A percentile compares a stretch with the other conserved stretches of the same genome.
Conservation (phyloP, 2,329 filamentous ascomycete genomes). For the Neurospora sp. region DNA sequence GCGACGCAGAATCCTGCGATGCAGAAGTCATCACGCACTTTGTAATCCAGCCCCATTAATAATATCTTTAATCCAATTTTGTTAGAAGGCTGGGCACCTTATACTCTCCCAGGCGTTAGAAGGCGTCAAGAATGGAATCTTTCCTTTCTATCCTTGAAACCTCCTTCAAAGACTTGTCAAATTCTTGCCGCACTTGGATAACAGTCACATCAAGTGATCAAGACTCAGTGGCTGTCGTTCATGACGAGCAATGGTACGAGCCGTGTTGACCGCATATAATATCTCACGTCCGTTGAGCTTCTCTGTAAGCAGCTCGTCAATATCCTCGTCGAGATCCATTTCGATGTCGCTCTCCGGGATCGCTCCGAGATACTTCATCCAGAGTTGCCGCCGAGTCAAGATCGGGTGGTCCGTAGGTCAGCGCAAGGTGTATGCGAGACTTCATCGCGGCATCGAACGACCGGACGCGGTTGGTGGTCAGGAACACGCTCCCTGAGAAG, state of each 20-base stretch:
- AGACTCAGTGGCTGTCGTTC: neutral
- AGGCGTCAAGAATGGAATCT: neutral
- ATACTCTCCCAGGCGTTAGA: neutral
- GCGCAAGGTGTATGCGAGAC: constrained; percentile 30
- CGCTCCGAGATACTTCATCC: constrained; percentile 8
- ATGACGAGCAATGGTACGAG: constrained; percentile 6
- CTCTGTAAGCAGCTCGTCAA: constrained; percentile 29
- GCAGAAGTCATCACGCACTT: neutral
- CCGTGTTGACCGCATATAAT: constrained; percentile 13
- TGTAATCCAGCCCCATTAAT: neutral
- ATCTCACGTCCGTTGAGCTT: constrained; percentile 21
- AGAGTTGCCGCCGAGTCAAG: constrained; percentile 4
- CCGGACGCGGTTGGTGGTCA: constrained; percentile 35
- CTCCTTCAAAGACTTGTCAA: neutral
- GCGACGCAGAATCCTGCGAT: neutral
- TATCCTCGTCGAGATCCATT: constrained; percentile 22
- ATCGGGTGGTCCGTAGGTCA: constrained; percentile 26
- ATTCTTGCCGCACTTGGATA: neutral
- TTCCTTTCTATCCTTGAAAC: neutral
- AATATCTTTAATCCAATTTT: neutral
- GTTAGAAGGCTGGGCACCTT: neutral
- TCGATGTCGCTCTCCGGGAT: constrained; percentile 17
- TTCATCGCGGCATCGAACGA: constrained; percentile 34
- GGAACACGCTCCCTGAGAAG: constrained; percentile 31
- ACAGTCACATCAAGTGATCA: constrained; percentile 2